Evolutionary conservation across 371 early-diverging fungal genomes (phyloP), one percentile per base, ranked within the genome.

Genomic region (Actinomucor elegans): DNA sequence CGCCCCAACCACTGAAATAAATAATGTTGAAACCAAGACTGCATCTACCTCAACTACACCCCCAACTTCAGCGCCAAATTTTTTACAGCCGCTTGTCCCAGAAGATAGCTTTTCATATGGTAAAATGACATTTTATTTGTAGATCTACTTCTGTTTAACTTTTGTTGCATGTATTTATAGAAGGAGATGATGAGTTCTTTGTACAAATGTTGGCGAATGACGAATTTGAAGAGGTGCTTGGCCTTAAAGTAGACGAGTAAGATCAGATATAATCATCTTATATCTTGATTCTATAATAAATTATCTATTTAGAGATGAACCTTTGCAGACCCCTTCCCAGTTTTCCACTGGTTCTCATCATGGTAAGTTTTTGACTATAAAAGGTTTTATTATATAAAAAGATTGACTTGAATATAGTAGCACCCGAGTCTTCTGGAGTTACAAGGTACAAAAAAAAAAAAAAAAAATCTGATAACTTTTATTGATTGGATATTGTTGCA

Each of bases 71-170:
- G 10, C 11, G 11, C 12, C 37, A 29, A 55, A 29, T 34, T 35
- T 48, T 9, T 35, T 34, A 7, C 23, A 45, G 9, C 36, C 43
- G 8, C 37, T 56, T 10, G 18, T 55, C 1, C 56, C 56, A 6
- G 62, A 62, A 42, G 62, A 62, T n/a, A 52, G 57, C 2, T 62
- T 62, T 27, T 36, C 42, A 4, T 62, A 62, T 36, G 62, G 59
- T 48, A 43, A 54, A 17, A 42, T n/a, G n/a, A n/a, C n/a, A n/a
- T n/a, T n/a, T n/a, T n/a, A n/a, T n/a, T n/a, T n/a, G n/a, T n/a
- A n/a, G n/a, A n/a, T n/a, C n/a, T n/a, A n/a, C n/a, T n/a, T n/a
- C n/a, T n/a, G n/a, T n/a, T n/a, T n/a, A n/a, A n/a, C n/a, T n/a
- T n/a, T n/a, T n/a, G n/a, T n/a, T n/a, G n/a, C n/a, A n/a, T n/a